These are phyloP conservation scores for Polyporus arcularius DNA, from an alignment of 768 basidiomycete genomes.

Conservation along the genomic window DNA sequence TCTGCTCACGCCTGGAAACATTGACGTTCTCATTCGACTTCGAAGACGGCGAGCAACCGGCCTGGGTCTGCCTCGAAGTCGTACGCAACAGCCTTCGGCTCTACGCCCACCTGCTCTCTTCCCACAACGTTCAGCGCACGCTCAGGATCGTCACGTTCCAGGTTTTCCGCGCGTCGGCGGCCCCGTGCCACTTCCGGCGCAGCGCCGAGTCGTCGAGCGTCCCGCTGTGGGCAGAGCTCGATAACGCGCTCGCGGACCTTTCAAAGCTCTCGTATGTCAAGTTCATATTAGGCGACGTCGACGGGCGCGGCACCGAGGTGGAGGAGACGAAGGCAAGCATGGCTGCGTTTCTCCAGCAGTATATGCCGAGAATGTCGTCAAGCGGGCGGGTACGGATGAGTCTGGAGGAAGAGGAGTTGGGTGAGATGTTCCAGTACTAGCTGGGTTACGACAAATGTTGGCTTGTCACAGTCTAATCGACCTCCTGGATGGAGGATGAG, in stretches of 20 bases:
- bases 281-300: conserved; percentile 1
- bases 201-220: neutral
- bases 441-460: too few relatives aligned
- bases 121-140: neutral
- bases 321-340: neutral
- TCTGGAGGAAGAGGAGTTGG: neutral
- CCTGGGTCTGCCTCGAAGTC: neutral
- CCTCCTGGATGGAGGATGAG: too few relatives aligned
- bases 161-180: neutral
- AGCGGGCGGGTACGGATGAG: neutral
- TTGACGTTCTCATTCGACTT: neutral
- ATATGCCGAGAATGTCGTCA: neutral
- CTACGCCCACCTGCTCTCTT: neutral
- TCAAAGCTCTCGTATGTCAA: neutral
- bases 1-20: neutral
- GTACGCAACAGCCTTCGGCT: neutral
- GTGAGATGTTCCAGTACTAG: neutral
- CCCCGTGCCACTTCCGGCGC: neutral
- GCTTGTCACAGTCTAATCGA: too few relatives aligned
- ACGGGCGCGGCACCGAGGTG: neutral
- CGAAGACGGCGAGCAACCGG: neutral
- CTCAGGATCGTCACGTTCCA: conserved; percentile 1
- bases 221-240: neutral
- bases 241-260: neutral
- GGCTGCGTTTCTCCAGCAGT: neutral